These are phyloP conservation scores for Tricholoma sp. DNA, from an alignment of 768 basidiomycete genomes.

Conservation along the genomic window DNA sequence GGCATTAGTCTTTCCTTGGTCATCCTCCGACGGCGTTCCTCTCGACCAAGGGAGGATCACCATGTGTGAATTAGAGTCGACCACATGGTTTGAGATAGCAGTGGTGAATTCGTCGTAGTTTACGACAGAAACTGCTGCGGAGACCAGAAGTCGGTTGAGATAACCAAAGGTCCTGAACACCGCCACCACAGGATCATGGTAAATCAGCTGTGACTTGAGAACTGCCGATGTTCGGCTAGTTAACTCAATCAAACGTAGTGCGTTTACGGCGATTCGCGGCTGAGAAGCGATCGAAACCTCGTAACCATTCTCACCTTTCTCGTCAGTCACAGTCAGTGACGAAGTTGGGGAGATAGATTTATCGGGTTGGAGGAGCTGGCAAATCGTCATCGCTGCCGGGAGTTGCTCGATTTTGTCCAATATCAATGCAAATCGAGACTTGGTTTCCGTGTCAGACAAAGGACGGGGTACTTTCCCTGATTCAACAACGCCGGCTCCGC, in stretches of 20 bases:
- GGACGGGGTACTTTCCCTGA: conserved; percentile 15
- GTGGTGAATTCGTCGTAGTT: conserved; percentile 67
- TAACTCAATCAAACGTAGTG: conserved; percentile 85
- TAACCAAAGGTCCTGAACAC: conserved; percentile 76
- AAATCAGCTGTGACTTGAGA: conserved; percentile 72
- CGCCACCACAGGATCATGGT: conserved; percentile 65
- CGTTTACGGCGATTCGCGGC: conserved; percentile 49
- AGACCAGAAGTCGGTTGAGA: conserved; percentile 61
- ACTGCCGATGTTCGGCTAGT: conserved; percentile 85
- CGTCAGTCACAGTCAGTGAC: conserved; percentile 16
- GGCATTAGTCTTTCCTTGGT: conserved; percentile 20
- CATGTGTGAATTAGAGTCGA: conserved; percentile 58
- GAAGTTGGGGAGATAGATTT: conserved; percentile 1
- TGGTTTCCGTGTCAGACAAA: conserved; percentile 35
- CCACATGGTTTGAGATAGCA: conserved; percentile 57
- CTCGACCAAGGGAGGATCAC: conserved; percentile 83
- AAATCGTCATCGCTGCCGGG: conserved; percentile 75
- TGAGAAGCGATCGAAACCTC: background rate
- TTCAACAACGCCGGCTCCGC: conserved; percentile 16
- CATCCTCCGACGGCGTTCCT: conserved; percentile 27
- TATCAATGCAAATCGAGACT: conserved; percentile 64
- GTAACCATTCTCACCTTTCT: conserved; percentile 28
- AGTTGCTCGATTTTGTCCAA: conserved; percentile 79
- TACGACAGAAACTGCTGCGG: conserved; percentile 71
- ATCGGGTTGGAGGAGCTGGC: conserved; percentile 60